Evolutionary conservation across 2,329 filamentous ascomycete genomes (phyloP), one percentile per base, ranked within the genome.

Genomic region (Calonectria henricotiae): DNA sequence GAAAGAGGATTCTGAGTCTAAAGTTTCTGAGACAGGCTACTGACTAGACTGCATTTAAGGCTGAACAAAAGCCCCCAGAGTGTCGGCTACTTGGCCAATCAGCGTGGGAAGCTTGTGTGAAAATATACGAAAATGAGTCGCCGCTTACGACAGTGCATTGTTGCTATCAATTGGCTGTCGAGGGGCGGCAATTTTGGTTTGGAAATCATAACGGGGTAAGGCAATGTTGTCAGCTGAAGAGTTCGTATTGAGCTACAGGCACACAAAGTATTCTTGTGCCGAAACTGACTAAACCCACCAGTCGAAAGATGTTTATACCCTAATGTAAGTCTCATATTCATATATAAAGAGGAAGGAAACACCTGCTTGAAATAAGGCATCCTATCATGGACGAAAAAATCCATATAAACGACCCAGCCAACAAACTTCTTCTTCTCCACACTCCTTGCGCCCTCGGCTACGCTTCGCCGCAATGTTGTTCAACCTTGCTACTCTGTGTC

Each of bases 381-480:
- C 7, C 32, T 15, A 15, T 27, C 11, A 13, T 37, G n/a, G 15
- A 37, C n/a, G 8, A 37, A 35, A 9, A 35, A 17, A n/a, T 37
- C 8, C 11, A 23, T 25, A 37, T 17, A 55, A 55, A 55, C 30
- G 23, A 49, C 25, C 17, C 46, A 17, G 13, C 27, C 4, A 30
- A 30, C 7, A 30, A 30, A 30, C 27, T 7, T 20, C 11, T 27
- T 35, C 15, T n/a, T 54, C n/a, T 37, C 49, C 20, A 20, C 20
- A 20, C 20, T 20, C 20, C 20, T 20, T 20, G 20, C 20, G 20
- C 20, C 20, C 20, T 20, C 20, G 20, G 20, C 35, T 35, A 35
- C 27, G 17, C 49, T 20, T 37, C n/a, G 55, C 55, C 41, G 37
- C 25, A 43, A 63, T 63, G 61, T 37, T 51, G 25, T 5, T 11